Conservation (phyloP, 257 asterid genomes). For the Penstemon davidsonii region DNA sequence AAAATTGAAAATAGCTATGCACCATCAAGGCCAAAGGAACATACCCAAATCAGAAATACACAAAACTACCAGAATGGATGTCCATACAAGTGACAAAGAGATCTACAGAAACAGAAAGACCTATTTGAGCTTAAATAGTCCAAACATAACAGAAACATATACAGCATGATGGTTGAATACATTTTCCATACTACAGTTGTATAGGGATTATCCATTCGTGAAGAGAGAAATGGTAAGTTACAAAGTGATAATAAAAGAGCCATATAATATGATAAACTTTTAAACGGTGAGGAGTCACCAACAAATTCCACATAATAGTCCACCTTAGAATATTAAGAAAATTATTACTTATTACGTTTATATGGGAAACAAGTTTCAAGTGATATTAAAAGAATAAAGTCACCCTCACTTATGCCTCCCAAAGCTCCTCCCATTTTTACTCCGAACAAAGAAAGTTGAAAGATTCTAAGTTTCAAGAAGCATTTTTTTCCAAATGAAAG, state of each 20-base stretch:
- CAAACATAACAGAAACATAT: background rate
- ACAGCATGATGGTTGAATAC: background rate
- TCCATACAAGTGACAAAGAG: background rate
- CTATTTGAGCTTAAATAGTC: constrained; percentile 1
- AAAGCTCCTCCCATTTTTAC: constrained; percentile 6
- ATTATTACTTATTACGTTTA: background rate
- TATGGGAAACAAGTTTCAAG: background rate
- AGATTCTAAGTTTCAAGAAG: constrained; percentile 15
- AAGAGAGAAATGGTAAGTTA: too few species aligned
- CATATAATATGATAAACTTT: constrained; percentile 8
- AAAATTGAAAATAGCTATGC: background rate
- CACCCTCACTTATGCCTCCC: background rate
- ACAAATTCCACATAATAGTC: background rate
- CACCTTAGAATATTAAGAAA: background rate
- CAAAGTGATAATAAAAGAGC: background rate
- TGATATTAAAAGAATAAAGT: background rate
- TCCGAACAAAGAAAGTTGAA: constrained; percentile 9
- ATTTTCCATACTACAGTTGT: background rate
- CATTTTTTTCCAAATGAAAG: constrained; percentile 9
- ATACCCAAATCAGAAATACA: background rate
- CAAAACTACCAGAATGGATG: background rate
- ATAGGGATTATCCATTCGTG: too few species aligned
- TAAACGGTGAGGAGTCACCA: constrained; percentile 12
- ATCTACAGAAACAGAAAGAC: background rate
- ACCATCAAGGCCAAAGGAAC: background rate